Base-by-base conservation (phyloP, 345 rosid genomes). In the Orychophragmus violaceus region DNA sequence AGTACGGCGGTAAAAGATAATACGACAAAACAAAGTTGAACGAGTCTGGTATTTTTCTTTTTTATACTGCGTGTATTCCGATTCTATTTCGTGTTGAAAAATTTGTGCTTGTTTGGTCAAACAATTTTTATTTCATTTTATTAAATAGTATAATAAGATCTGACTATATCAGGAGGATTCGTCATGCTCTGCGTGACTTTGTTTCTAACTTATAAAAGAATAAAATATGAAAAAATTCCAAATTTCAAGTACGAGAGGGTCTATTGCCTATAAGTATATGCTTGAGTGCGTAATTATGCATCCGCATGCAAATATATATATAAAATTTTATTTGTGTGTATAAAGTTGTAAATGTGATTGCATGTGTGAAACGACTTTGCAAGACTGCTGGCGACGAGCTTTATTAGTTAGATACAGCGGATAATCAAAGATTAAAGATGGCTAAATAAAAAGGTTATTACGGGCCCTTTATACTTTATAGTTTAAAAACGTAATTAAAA, bases 301-400 rank as follows among this genome's bases (percentile, higher is more conserved):
- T 24, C 59, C 64, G 35, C 45, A 72, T 72, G 65, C 59, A 64
- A 28, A 49, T 64, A 64, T 27, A 56, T 25, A 13, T 6, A 29
- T 27, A 1, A 28, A 0, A 5, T 28, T 28, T 29, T 29, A 5
- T 5, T 41, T 44, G 3, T 28, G 28, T 16, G 55, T 48, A 6
- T 17, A 4, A 12, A 56, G 41, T 22, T 54, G 58, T 55, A 35
- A 52, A 57, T 64, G 70, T 64, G 60, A 49, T 49, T 64, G 66
- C 71, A 64, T 58, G 71, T 72, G 70, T 71, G 71, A 64, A 72
- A 72, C 35, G 76, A 45, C 66, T 64, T 63, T 13, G 27, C 60
- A 36, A 57, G 23, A 57, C 30, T 8, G 70, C 54, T 64, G 53
- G 70, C 65, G 66, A 45, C 65, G 18, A 64, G 3, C 71, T 64